Percentiles rank a stretch among this genome's conserved stretches.
Conservation (phyloP, 192 early-diverging fungal species). For the Coemansia sp. region DNA sequence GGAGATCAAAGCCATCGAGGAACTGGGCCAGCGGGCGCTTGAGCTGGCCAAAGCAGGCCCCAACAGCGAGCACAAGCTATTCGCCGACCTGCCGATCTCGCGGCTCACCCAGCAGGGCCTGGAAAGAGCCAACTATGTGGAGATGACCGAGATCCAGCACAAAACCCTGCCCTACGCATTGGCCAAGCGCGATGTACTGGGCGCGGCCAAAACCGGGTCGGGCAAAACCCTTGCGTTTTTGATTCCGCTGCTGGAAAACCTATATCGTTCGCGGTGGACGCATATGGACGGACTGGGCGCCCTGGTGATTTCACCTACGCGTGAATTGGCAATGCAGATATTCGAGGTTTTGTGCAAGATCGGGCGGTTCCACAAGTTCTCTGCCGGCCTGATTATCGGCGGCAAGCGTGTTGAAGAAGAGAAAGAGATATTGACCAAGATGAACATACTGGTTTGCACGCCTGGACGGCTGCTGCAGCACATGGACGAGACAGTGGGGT, state of each 20-base stretch:
- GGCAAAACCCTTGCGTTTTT: conserved; percentile 82
- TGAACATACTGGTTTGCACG: conserved; percentile 83
- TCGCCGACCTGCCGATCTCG: conserved; percentile 45
- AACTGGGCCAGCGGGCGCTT: conserved; percentile 42
- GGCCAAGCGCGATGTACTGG: conserved; percentile 70
- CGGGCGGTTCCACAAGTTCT: conserved; percentile 70
- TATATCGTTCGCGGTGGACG: conserved; percentile 85
- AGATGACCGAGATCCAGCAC: conserved; percentile 93
- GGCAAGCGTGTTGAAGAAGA: conserved; percentile 85
- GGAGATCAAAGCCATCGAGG: conserved; percentile 28
- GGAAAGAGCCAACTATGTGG: conserved; percentile 74
- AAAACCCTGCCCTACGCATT: conserved; percentile 70
- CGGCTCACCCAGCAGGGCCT: conserved; percentile 64
- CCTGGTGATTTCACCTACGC: conserved; percentile 78
- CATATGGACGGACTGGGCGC: conserved; percentile 75
- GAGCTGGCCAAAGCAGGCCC: conserved; percentile 24
- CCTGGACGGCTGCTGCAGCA: conserved; percentile 83
- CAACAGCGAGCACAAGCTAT: conserved; percentile 17
- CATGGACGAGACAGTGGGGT: conserved; percentile 90
- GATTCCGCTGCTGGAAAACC: conserved; percentile 75
- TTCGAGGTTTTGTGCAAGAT: conserved; percentile 81
- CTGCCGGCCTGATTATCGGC: conserved; percentile 94
- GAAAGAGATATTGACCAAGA: conserved; percentile 64
- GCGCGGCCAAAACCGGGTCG: conserved; percentile 83
- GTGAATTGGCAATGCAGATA: conserved; percentile 84